These are phyloP conservation scores for Stipa capillata DNA, from an alignment of 176 grass and related monocot species.

Conservation along the genomic window DNA sequence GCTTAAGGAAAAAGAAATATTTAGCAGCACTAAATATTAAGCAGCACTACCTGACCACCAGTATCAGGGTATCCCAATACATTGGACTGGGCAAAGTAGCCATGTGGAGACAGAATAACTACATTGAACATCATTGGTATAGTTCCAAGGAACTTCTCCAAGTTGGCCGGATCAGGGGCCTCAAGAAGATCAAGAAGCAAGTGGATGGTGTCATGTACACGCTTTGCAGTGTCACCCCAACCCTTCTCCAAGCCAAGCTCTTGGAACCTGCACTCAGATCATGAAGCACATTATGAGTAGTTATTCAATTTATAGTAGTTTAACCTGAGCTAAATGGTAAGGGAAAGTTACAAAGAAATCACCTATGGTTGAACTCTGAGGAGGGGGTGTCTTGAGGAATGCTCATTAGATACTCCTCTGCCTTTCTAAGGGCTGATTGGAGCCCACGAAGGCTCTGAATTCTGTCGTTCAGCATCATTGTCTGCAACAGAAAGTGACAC, in stretches of 20 bases:
- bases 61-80: constrained; percentile 98
- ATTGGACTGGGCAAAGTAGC: constrained; percentile 97
- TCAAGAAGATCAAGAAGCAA: constrained; percentile 92
- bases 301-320: background rate
- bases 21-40: no score
- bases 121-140: constrained; percentile 97
- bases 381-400: constrained; percentile 71
- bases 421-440: constrained; percentile 81
- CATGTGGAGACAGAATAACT: constrained; percentile 92
- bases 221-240: constrained; percentile 82
- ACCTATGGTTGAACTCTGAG: constrained; percentile 78
- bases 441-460: constrained; percentile 77
- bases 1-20: background rate
- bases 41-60: constrained; percentile 69
- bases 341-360: background rate
- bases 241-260: constrained; percentile 92
- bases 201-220: constrained; percentile 65
- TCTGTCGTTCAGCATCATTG: constrained; percentile 97
- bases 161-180: constrained; percentile 86
- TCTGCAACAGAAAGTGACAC: constrained; percentile 36
- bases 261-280: constrained; percentile 57
- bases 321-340: background rate
- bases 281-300: constrained; percentile 1
- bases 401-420: constrained; percentile 62
- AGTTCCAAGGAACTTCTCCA: constrained; percentile 94